These are phyloP conservation scores for Eurotiales sp. DNA, from an alignment of 2,329 filamentous ascomycete species.

Conservation along the genomic window DNA sequence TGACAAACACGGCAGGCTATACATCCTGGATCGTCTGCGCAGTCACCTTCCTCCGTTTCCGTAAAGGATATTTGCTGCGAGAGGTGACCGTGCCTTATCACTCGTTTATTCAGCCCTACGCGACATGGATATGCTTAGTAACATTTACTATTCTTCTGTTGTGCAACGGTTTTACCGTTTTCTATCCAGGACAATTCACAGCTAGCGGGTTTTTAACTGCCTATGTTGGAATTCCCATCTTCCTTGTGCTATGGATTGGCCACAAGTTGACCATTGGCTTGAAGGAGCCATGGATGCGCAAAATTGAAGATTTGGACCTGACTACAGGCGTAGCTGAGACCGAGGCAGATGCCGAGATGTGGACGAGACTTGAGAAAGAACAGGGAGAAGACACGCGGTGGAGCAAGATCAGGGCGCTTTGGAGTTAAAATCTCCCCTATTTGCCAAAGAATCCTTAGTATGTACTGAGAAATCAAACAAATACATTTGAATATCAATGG, in stretches of 20 bases:
- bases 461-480: no score
- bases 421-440: no score
- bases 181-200: constrained; percentile 36
- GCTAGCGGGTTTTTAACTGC: constrained; percentile 61
- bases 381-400: no score
- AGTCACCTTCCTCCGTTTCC: not conserved
- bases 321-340: not conserved
- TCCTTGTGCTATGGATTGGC: constrained; percentile 51
- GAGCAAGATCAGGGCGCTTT: no score
- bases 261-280: constrained; percentile 43
- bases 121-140: constrained; percentile 57
- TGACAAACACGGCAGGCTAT: constrained; percentile 65
- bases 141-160: constrained; percentile 57
- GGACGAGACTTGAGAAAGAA: no score
- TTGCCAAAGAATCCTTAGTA: no score
- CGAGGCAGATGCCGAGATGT: not conserved
- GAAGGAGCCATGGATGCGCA: constrained; percentile 50
- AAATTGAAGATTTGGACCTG: constrained; percentile 47
- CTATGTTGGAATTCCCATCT: constrained; percentile 62
- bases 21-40: constrained; percentile 58
- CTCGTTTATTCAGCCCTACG: constrained; percentile 55
- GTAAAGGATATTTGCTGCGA: not conserved
- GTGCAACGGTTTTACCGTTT: constrained; percentile 72
- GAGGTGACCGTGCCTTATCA: not conserved
- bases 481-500: no score